Conservation (phyloP, 106 monocot species). For the Gastrodia elata region DNA sequence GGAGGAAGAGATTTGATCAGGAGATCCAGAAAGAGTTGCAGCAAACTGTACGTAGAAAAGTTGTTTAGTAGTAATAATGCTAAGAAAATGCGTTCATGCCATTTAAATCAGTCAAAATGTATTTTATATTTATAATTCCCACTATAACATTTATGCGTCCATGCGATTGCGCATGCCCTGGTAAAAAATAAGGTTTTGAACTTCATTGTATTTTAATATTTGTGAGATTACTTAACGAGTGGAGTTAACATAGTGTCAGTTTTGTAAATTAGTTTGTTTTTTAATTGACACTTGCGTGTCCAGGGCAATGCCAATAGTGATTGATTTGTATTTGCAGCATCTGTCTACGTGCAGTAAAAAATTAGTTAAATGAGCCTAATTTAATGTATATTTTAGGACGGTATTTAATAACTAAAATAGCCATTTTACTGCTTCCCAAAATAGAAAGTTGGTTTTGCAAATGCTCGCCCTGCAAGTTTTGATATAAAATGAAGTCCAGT, state of each 20-base stretch:
- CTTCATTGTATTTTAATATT: too few species aligned
- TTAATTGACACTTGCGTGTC: background rate
- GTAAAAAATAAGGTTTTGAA: too few species aligned
- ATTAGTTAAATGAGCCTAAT: too few species aligned
- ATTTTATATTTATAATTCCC: too few species aligned
- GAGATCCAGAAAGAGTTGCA: conserved; percentile 54
- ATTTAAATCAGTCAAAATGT: too few species aligned
- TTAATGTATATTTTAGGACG: background rate
- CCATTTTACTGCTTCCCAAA: background rate
- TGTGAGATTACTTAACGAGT: too few species aligned
- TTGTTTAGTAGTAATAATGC: too few species aligned
- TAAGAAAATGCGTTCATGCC: too few species aligned
- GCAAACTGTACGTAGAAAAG: conserved; percentile 36
- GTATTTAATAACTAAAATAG: background rate
- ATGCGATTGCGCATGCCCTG: too few species aligned
- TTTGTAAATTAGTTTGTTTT: too few species aligned
- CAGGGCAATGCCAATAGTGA: background rate
- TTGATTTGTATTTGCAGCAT: background rate
- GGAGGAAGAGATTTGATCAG: conserved; percentile 52
- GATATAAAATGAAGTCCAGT: background rate
- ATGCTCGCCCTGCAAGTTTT: background rate
- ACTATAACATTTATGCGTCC: too few species aligned
- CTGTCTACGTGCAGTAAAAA: background rate
- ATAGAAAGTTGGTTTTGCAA: background rate
- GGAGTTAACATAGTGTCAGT: too few species aligned